Conservation (phyloP, 2,329 filamentous ascomycete species). For the Microsporum ferrugineum region DNA sequence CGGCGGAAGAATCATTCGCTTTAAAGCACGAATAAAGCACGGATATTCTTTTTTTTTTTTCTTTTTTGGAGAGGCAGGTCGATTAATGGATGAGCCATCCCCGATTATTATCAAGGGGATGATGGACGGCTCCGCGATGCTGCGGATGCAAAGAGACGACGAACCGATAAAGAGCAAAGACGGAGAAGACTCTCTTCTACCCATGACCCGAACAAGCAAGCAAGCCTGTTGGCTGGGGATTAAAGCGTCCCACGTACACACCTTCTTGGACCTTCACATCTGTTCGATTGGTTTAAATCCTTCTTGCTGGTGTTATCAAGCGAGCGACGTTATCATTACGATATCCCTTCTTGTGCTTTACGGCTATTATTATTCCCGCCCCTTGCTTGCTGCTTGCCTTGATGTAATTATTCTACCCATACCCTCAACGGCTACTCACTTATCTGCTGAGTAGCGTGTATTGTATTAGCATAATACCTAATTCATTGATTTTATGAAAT, state of each 20-base stretch:
- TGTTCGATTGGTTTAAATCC: neutral
- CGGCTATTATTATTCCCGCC: neutral
- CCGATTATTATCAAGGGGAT: neutral
- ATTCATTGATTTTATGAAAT: neutral
- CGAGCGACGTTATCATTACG: neutral
- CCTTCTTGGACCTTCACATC: neutral
- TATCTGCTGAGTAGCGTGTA: neutral
- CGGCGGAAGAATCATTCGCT: neutral
- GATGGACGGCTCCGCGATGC: neutral
- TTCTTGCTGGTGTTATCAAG: neutral
- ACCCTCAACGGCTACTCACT: neutral
- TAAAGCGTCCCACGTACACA: neutral
- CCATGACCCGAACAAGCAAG: neutral
- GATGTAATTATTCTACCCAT: neutral
- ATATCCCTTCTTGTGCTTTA: neutral
- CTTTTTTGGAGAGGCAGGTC: neutral
- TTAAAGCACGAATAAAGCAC: neutral
- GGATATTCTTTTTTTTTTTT: neutral
- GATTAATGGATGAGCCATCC: neutral
- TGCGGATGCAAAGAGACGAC: neutral
- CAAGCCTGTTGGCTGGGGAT: neutral
- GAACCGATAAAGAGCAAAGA: neutral
- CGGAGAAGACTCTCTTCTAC: neutral
- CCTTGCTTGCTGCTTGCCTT: neutral
- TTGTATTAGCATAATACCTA: slow-evolving; percentile 2